Base-by-base conservation (phyloP, 257 asterid species). In the Cinchona pubescens region DNA sequence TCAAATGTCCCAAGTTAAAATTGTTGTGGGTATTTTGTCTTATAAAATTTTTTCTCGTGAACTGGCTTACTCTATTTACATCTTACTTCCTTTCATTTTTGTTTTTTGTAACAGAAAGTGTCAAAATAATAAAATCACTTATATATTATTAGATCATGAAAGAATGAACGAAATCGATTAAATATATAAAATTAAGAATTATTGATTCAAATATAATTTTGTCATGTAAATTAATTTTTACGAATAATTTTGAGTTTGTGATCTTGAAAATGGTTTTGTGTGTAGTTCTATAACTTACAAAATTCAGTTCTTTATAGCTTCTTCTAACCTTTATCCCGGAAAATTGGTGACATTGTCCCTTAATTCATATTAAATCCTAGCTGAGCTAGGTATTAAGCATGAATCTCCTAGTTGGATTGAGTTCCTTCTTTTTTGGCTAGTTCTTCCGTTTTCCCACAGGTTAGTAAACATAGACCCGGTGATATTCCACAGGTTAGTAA, bases 231-330 rank as follows among this genome's bases (percentile, higher is more conserved):
- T 37, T 37, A 9, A 0, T 59, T 59, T 59, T 59, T 0, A 4
- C 13, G 5, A 11, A 46, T n/a, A n/a, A n/a, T n/a, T n/a, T n/a
- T n/a, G n/a, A n/a, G n/a, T n/a, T n/a, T n/a, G n/a, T n/a, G n/a
- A n/a, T n/a, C n/a, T n/a, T n/a, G n/a, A n/a, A n/a, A 43, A 7
- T 8, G 8, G 3, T 11, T 3, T 4, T 27, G 0, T 4, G 0
- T 4, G 1, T 12, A 60, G 12, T 61, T 32, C 63, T 59, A 13
- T n/a, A n/a, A n/a, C n/a, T n/a, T n/a, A n/a, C n/a, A n/a, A n/a
- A n/a, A n/a, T n/a, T n/a, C n/a, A n/a, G n/a, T n/a, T n/a, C n/a
- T n/a, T n/a, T n/a, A n/a, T n/a, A 59, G 65, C n/a, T 56, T 58
- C 35, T 29, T 59, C 21, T 29, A 8, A 3, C 37, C 27, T 3